phyloP scores from a whole-genome alignment of 2,329 filamentous ascomycete genomes.

The Sphaceloma murrayae region DNA sequence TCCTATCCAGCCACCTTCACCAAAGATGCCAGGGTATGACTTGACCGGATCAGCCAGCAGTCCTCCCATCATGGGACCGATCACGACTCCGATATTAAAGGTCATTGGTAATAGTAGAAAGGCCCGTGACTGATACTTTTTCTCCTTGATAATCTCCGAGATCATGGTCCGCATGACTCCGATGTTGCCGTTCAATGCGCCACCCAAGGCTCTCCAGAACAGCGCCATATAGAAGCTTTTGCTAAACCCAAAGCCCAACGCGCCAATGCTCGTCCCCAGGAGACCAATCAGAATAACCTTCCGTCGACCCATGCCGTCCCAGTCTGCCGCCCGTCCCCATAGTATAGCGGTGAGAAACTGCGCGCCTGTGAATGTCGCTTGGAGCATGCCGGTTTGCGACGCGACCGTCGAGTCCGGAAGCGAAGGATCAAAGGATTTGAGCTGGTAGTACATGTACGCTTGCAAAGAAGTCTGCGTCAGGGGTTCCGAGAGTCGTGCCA shows the following conservation, averaged over 20 bases:
- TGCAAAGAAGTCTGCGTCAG: constrained; percentile 68
- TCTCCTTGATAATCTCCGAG: constrained; percentile 60
- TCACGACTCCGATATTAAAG: constrained; percentile 50
- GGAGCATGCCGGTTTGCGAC: constrained; percentile 65
- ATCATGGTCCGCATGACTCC: constrained; percentile 69
- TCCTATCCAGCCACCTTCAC: constrained; percentile 47
- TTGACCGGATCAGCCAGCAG: constrained; percentile 56
- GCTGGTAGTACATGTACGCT: constrained; percentile 79
- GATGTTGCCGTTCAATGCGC: constrained; percentile 61
- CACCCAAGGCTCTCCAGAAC: constrained; percentile 57
- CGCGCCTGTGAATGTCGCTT: constrained; percentile 68
- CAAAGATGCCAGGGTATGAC: constrained; percentile 55
- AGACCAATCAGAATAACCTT: constrained; percentile 68
- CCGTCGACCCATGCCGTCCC: constrained; percentile 58
- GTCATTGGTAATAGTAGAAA: constrained; percentile 57
- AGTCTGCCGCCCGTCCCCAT: constrained; percentile 65
- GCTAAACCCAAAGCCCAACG: constrained; percentile 60
- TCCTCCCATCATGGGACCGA: constrained; percentile 50
- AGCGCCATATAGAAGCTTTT: constrained; percentile 52
- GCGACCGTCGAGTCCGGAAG: constrained; percentile 56
- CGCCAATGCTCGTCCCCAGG: constrained; percentile 56
- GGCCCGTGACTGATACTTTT: constrained; percentile 47
- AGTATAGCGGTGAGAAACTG: constrained; percentile 76
- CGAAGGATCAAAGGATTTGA: constrained; percentile 59
- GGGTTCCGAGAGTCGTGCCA: constrained; percentile 73